Conservation (phyloP, 75 land plant species). For the Picea glauca region DNA sequence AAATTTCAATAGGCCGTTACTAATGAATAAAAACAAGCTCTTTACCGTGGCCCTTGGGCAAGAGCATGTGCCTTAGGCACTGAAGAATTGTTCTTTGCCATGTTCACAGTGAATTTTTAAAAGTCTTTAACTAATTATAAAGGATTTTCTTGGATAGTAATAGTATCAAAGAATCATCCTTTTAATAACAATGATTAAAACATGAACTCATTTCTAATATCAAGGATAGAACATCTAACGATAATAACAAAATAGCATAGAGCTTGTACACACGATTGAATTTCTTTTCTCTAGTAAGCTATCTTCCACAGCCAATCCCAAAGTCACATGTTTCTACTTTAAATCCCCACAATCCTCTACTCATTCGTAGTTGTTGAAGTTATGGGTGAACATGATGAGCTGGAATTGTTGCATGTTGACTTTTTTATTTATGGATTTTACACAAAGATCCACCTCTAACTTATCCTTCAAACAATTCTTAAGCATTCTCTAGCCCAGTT, state of each 20-base stretch:
- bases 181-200: not conserved
- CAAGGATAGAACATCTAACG: not conserved
- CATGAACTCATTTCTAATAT: not conserved
- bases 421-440: not conserved
- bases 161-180: not conserved
- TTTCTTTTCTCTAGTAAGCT: not conserved
- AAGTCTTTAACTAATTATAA: conserved; percentile 24
- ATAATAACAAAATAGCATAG: not conserved
- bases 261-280: not conserved
- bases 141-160: conserved; percentile 22
- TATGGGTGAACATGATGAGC: not conserved
- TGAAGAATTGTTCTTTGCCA: conserved; percentile 42
- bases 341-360: not conserved
- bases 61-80: conserved; percentile 68
- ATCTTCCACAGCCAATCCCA: not conserved
- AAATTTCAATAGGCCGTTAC: not conserved
- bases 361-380: not conserved
- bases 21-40: not conserved
- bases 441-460: not conserved
- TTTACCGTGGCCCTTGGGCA: conserved; percentile 65
- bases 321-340: not conserved
- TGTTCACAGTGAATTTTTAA: conserved; percentile 19
- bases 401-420: not conserved
- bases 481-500: not conserved
- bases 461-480: conserved; percentile 2